Evolutionary conservation across 495 filamentous ascomycete genomes (phyloP).

Genomic region (Daldinia caldariorum): DNA sequence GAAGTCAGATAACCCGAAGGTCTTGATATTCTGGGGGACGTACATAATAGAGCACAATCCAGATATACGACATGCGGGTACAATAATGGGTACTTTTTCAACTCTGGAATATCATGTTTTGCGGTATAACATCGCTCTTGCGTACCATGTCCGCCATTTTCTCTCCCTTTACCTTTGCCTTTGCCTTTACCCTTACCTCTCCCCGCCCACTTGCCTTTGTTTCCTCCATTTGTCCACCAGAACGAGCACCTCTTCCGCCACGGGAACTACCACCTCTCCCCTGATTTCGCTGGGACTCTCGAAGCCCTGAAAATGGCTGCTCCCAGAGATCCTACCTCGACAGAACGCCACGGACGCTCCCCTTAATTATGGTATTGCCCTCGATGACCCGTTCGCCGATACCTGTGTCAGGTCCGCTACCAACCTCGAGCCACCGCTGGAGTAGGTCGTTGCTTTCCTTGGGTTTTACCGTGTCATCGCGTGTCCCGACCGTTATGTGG

Average conservation of each 20-base stretch:
- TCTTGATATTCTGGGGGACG: neutral
- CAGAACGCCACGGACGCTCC: slow-evolving; percentile 56
- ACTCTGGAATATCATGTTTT: slow-evolving; percentile 17
- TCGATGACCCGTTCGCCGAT: slow-evolving; percentile 61
- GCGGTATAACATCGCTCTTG: slow-evolving; percentile 4
- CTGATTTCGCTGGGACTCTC: slow-evolving; percentile 1
- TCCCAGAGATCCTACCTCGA: slow-evolving; percentile 52
- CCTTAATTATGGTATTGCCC: slow-evolving; percentile 53
- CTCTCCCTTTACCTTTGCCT: slow-evolving; percentile 5
- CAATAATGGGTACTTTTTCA: slow-evolving; percentile 1
- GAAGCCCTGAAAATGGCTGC: neutral
- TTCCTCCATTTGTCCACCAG: neutral
- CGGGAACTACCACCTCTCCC: slow-evolving; percentile 3
- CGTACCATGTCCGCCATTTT: too few species aligned
- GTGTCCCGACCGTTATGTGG: slow-evolving; percentile 91
- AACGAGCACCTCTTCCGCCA: slow-evolving; percentile 10
- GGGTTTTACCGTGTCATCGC: slow-evolving; percentile 76
- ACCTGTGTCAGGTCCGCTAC: slow-evolving; percentile 55
- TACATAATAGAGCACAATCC: neutral
- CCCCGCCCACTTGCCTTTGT: neutral
- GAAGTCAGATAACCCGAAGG: neutral
- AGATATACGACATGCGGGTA: neutral
- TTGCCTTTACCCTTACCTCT: neutral
- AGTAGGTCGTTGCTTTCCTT: slow-evolving; percentile 92
- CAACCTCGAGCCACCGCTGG: slow-evolving; percentile 67